Evolutionary conservation across 805 yeast species (phyloP), one percentile per base, ranked within the genome.

Genomic region (Saccharomycopsis sp.): DNA sequence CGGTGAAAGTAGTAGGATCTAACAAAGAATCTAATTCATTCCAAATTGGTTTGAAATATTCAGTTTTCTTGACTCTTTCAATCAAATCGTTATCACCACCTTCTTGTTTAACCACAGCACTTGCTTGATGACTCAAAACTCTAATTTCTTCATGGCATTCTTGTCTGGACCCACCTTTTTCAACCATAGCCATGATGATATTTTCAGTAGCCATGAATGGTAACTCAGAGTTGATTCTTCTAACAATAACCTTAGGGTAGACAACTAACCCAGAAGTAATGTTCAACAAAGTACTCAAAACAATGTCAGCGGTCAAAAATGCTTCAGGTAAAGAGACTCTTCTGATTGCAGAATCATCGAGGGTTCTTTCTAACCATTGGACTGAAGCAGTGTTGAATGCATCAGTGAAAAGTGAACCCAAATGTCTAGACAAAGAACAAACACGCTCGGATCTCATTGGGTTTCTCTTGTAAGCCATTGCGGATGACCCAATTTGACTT

Each of bases 131-230:
- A 9, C 96, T 86, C 50, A 93, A 74, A 24, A 93, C 97, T 68
- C 98, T 81, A 68, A 93, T 89, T 68, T 85, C 84, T 72, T 93
- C 98, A 67, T 93, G 98, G 60, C 96, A 90, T 47, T 90, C 96
- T 73, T 93, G 98, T 76, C 98, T 84, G 26, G 95, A 88, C 26
- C 85, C 97, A 57, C 97, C 97, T 64, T 83, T 82, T 68, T 88
- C 95, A 47, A 93, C 98, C 97, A 93, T 93, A 43, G 98, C 98
- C 98, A 93, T 93, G 65, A 93, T 93, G 65, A 93, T 77, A 69
- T 93, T 93, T 71, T 93, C 98, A 47, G 98, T 93, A 55, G 98
- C 98, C 98, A 93, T 93, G 75, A 93, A 93, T 56, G 98, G 98
- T 60, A 93, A 74, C 68, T 93, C 98, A 42, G 96, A 75, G 63